Evolutionary conservation across 2,329 filamentous ascomycete genomes (phyloP).

Genomic region (Penicillium janthinellum): DNA sequence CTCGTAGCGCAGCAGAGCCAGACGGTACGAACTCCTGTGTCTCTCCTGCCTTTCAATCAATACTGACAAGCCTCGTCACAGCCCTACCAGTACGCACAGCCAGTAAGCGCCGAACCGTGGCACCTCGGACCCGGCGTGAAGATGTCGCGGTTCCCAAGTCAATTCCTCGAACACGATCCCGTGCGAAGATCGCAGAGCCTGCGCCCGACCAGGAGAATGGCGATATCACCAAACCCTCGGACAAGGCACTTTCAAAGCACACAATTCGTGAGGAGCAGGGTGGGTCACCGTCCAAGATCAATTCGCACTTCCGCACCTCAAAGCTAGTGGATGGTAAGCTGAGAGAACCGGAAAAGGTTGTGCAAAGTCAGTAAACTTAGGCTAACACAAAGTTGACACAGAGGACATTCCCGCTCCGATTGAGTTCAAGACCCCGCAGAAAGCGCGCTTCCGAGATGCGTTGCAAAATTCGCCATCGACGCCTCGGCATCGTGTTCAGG

Average conservation of each 20-base stretch:
- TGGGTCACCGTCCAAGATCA: conserved; percentile 51
- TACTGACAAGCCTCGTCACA: conserved; percentile 23
- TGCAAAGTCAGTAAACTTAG: background rate
- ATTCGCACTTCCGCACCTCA: conserved; percentile 45
- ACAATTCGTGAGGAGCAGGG: conserved; percentile 46
- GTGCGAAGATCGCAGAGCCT: conserved; percentile 32
- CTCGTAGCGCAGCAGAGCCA: conserved; percentile 39
- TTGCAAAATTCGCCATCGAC: conserved; percentile 72
- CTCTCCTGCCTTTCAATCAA: conserved; percentile 14
- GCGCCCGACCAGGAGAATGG: conserved; percentile 34
- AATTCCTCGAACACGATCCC: conserved; percentile 39
- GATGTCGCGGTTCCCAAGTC: conserved; percentile 26
- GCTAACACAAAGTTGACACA: conserved; percentile 24
- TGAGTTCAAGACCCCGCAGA: conserved; percentile 52
- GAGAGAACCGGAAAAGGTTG: background rate
- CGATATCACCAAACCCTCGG: conserved; percentile 26
- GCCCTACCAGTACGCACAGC: conserved; percentile 40
- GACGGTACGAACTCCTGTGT: conserved; percentile 41
- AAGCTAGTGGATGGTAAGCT: conserved; percentile 42
- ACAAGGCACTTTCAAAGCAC: conserved; percentile 53
- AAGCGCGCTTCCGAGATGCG: conserved; percentile 71
- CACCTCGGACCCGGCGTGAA: conserved; percentile 45
- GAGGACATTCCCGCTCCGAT: conserved; percentile 48
- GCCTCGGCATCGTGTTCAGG: conserved; percentile 79
- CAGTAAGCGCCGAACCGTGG: conserved; percentile 52